Percentiles rank a stretch among this genome's conserved stretches.
Conservation (phyloP, 202 grass and related monocot species). For the Thinopyrum obtusiflorum region DNA sequence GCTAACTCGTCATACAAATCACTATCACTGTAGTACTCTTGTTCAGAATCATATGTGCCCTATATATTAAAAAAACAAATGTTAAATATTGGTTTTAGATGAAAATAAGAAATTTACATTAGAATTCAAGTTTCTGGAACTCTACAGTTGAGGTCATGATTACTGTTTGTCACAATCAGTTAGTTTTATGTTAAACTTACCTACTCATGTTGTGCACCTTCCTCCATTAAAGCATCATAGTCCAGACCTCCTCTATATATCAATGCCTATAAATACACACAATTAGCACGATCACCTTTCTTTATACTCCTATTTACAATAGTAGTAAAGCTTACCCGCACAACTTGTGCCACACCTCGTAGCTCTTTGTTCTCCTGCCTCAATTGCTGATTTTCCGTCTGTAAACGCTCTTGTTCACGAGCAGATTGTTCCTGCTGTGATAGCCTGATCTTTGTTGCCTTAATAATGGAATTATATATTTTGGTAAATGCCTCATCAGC, state of each 20-base stretch:
- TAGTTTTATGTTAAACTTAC: neutral
- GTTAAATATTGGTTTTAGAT: neutral
- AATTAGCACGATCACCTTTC: neutral
- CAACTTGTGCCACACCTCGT: neutral
- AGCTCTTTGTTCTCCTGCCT: neutral
- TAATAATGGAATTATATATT: neutral
- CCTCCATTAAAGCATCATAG: neutral
- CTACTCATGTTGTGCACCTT: neutral
- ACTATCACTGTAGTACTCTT: neutral
- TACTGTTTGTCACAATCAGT: neutral
- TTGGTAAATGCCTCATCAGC: neutral
- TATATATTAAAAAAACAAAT: neutral
- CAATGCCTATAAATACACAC: neutral
- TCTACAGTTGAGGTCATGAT: neutral
- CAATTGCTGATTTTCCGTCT: neutral
- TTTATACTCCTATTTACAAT: neutral
- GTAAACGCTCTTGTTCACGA: neutral
- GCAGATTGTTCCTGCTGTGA: neutral
- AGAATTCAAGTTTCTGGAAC: neutral
- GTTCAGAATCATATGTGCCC: neutral
- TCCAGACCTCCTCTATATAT: neutral
- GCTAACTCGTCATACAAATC: neutral
- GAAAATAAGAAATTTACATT: neutral
- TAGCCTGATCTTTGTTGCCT: neutral
- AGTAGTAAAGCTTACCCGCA: neutral